Evolutionary conservation across 805 yeast species (phyloP), one percentile per base, ranked within the genome.

Genomic region (Yarrowia porcina): DNA sequence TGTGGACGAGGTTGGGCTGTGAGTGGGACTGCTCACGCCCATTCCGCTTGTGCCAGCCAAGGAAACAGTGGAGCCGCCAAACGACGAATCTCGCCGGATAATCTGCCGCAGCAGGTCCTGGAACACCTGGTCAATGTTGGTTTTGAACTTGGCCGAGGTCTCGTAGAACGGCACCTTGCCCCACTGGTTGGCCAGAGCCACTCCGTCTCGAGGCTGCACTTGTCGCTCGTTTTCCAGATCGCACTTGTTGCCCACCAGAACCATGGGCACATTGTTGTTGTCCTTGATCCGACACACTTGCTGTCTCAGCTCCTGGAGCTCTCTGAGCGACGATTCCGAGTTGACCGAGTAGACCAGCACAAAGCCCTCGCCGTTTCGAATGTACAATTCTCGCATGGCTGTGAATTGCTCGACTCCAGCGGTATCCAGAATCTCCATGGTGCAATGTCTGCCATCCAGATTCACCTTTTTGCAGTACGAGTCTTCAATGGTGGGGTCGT

Each of bases 401-500:
- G 96, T 89, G 77, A 90, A 93, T 75, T 92, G 97, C 21, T 97
- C 97, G 65, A 87, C 87, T 47, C 97, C 98, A 0, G 96, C 96
- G 2, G 97, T 90, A 71, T 94, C 99, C 65, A 92, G 77, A 61
- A 88, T 86, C 75, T 93, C 97, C 68, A 93, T 78, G 67, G 88
- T 89, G 71, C 94, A 89, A 4, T 90, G 86, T 67, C 93, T 83
- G 33, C 91, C 96, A 73, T 93, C 97, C 35, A 93, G 86, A 69
- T 87, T 91, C 64, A 90, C 84, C 67, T 89, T 92, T 71, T 90
- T 92, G 50, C 96, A 79, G 75, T 93, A 94, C 0, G 97, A 90
- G 71, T 93, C 98, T 73, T 93, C 99, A 67, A 93, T 94, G 9
- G 99, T 94, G 9, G 99, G 98, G 71, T 93, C 98, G 75, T 93